Evolutionary conservation across 352 stramenopile species (phyloP).

Genomic region (Pythium aristosporum): DNA sequence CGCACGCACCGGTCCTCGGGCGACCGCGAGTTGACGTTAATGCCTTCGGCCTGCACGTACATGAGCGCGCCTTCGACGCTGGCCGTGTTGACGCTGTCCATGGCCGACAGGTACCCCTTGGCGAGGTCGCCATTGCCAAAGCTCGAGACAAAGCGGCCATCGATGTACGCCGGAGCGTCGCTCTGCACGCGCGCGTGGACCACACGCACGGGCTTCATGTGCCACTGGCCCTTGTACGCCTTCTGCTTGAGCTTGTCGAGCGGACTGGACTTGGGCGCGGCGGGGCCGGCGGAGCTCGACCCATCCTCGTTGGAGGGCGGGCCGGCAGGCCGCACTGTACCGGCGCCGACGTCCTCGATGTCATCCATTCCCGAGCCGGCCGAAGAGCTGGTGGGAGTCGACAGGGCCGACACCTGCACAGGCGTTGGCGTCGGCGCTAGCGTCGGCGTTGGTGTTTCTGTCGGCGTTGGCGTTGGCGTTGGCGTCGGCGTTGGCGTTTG

Average conservation of each 20-base stretch:
- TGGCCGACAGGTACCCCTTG: constrained; percentile 53
- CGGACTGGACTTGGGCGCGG: constrained; percentile 7
- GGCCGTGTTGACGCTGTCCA: constrained; percentile 34
- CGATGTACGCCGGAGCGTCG: constrained; percentile 58
- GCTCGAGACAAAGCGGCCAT: constrained; percentile 65
- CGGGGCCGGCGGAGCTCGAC: neutral
- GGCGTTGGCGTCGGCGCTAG: constrained; percentile 1
- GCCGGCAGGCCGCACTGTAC: constrained; percentile 12
- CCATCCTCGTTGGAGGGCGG: neutral
- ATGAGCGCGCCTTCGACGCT: constrained; percentile 74
- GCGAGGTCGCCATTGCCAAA: constrained; percentile 51
- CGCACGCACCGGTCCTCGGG: constrained; percentile 49
- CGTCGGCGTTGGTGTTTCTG: too few relatives aligned
- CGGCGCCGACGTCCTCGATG: constrained; percentile 7
- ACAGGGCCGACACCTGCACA: neutral
- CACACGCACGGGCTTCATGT: constrained; percentile 64
- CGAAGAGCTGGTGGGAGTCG: neutral
- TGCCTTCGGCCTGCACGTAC: constrained; percentile 83
- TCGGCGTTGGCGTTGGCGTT: neutral
- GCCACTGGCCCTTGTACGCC: constrained; percentile 43
- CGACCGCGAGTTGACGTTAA: constrained; percentile 62
- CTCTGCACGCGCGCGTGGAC: constrained; percentile 78
- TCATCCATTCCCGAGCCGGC: constrained; percentile 5
- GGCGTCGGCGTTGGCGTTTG: too few relatives aligned
- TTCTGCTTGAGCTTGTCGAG: constrained; percentile 23